Conservation (phyloP, 2,329 filamentous ascomycete species). For the Botrytis fragariae region DNA sequence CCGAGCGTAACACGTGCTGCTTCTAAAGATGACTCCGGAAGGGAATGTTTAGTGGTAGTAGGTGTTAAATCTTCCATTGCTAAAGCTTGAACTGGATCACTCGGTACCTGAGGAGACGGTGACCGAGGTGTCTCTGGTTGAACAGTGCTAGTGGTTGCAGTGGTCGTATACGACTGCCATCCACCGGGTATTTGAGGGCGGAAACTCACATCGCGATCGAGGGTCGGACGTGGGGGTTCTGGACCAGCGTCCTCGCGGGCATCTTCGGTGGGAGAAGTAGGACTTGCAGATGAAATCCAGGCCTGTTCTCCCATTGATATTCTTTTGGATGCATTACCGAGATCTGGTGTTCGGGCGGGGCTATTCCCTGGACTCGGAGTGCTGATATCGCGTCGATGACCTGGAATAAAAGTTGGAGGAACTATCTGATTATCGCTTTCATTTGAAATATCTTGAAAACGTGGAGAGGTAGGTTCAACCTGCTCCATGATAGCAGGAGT, state of each 20-base stretch:
- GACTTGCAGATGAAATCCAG: slow-evolving; percentile 36
- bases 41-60: slow-evolving; percentile 28
- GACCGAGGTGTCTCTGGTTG: slow-evolving; percentile 13
- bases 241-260: slow-evolving; percentile 10
- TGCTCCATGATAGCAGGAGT: slow-evolving; percentile 58
- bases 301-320: slow-evolving; percentile 45
- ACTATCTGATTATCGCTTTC: slow-evolving; percentile 23
- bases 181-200: slow-evolving; percentile 36
- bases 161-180: slow-evolving; percentile 37
- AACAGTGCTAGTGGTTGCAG: slow-evolving; percentile 24
- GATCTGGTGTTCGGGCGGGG: slow-evolving; percentile 56
- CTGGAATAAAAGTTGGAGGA: slow-evolving; percentile 46
- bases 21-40: slow-evolving; percentile 25
- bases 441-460: background rate
- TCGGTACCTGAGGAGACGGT: background rate
- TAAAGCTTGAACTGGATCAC: slow-evolving; percentile 25
- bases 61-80: slow-evolving; percentile 31
- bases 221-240: slow-evolving; percentile 26
- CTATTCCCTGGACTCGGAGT: slow-evolving; percentile 58
- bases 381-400: slow-evolving; percentile 56
- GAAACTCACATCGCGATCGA: slow-evolving; percentile 34
- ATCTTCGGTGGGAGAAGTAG: background rate
- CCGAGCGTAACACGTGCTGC: slow-evolving; percentile 39
- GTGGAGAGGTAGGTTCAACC: slow-evolving; percentile 32
- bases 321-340: slow-evolving; percentile 44